phyloP scores from a whole-genome alignment of 2,329 filamentous ascomycete species.

The Ophiostoma triangulosporum region DNA sequence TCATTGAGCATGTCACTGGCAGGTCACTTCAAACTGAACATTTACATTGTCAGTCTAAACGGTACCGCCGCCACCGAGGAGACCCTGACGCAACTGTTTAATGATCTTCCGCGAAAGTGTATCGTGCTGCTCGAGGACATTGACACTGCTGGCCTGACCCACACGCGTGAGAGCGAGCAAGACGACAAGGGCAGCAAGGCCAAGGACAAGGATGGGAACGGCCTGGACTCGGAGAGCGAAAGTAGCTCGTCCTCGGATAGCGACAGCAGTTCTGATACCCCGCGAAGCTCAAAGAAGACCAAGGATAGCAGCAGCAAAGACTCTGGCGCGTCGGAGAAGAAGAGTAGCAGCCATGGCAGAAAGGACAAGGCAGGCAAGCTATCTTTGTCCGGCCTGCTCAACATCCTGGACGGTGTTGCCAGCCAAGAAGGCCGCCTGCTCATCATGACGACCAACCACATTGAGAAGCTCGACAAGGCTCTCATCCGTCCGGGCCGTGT shows the following conservation, averaged over 20 bases:
- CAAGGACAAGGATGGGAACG: constrained; percentile 1
- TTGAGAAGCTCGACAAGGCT: constrained; percentile 47
- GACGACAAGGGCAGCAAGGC: neutral
- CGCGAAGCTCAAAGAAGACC: constrained; percentile 12
- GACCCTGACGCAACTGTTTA: constrained; percentile 48
- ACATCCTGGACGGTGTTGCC: constrained; percentile 64
- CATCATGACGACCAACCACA: constrained; percentile 53
- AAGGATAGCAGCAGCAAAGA: constrained; percentile 9
- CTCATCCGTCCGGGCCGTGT: constrained; percentile 49
- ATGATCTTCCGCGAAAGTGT: constrained; percentile 53
- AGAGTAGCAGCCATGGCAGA: constrained; percentile 2
- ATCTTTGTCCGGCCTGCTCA: constrained; percentile 64
- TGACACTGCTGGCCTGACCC: constrained; percentile 56
- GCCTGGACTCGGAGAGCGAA: constrained; percentile 11
- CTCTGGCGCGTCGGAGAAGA: neutral
- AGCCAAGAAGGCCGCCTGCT: constrained; percentile 50
- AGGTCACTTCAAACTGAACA: constrained; percentile 54
- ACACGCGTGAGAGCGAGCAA: constrained; percentile 32
- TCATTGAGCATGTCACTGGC: constrained; percentile 58
- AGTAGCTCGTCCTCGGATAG: constrained; percentile 1
- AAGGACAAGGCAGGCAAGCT: constrained; percentile 27
- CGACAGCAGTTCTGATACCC: neutral
- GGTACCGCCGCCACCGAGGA: constrained; percentile 52
- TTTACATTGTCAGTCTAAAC: constrained; percentile 59
- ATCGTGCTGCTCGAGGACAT: constrained; percentile 67